These are phyloP conservation scores for Penicillium sp. DNA, from an alignment of 2,329 filamentous ascomycete genomes.

Conservation along the genomic window DNA sequence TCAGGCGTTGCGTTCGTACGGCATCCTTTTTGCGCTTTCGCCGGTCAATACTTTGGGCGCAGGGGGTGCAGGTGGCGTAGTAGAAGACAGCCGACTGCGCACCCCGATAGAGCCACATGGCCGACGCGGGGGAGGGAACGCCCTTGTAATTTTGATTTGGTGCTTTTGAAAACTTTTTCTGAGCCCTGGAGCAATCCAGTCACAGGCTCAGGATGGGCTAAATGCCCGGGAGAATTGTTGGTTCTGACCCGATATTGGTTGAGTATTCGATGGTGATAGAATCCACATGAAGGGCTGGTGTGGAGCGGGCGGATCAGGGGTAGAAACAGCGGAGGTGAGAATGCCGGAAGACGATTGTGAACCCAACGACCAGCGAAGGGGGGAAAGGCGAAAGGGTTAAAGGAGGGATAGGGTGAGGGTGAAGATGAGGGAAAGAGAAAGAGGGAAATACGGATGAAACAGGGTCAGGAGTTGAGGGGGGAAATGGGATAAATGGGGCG, in stretches of 20 bases:
- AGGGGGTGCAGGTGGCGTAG: constrained; percentile 58
- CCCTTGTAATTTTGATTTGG: constrained; percentile 2
- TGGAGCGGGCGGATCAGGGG: constrained; percentile 17
- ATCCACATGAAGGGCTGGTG: constrained; percentile 42
- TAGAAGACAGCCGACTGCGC: constrained; percentile 56
- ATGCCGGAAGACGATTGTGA: not conserved
- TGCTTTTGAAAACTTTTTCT: not conserved
- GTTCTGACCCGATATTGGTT: constrained; percentile 29
- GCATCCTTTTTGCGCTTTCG: constrained; percentile 73
- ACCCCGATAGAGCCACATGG: constrained; percentile 54
- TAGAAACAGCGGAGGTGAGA: not conserved
- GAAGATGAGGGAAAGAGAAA: not conserved
- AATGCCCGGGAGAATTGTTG: constrained; percentile 28
- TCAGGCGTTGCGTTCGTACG: constrained; percentile 68
- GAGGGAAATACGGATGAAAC: constrained; percentile 8
- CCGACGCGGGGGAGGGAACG: constrained; percentile 21
- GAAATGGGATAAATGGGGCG: constrained; percentile 1
- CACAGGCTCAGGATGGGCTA: constrained; percentile 25
- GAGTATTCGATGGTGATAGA: constrained; percentile 27
- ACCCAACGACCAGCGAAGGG: constrained; percentile 26
- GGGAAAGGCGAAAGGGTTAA: not conserved
- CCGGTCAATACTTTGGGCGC: constrained; percentile 70
- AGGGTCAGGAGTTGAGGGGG: constrained; percentile 8
- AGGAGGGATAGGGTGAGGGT: not conserved
- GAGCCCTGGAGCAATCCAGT: constrained; percentile 1